Evolutionary conservation across 257 asterid genomes (phyloP).

Genomic region (Cordia subcordata): DNA sequence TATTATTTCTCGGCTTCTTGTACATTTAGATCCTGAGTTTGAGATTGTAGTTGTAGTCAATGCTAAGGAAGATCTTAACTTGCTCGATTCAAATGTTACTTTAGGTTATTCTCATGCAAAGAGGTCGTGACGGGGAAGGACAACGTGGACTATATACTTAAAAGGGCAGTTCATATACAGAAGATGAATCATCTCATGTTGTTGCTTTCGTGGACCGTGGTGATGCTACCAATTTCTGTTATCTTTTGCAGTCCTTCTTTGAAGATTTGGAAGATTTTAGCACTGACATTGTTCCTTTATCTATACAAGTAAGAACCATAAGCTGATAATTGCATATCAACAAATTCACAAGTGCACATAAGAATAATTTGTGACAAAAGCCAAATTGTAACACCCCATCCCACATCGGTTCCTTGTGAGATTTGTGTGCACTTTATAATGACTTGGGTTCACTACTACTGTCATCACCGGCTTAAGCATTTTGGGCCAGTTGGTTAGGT

Average conservation of each 20-base stretch:
- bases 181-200: conserved; percentile 38
- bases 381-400: too few species aligned
- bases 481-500: too few species aligned
- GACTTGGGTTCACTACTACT: too few species aligned
- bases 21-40: neutral
- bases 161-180: conserved; percentile 32
- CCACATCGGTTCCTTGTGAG: too few species aligned
- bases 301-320: conserved; percentile 50
- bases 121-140: conserved; percentile 41
- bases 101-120: conserved; percentile 62
- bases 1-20: too few species aligned
- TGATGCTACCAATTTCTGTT: conserved; percentile 81
- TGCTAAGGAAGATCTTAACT: too few species aligned
- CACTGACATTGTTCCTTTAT: conserved; percentile 62
- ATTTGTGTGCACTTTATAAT: too few species aligned
- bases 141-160: conserved; percentile 48
- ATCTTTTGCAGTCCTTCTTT: conserved; percentile 63
- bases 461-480: too few species aligned
- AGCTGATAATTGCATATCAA: neutral
- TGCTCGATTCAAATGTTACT: neutral
- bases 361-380: too few species aligned
- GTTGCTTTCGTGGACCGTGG: conserved; percentile 76
- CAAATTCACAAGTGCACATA: too few species aligned
- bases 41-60: neutral
- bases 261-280: conserved; percentile 57